Evolutionary conservation across 495 filamentous ascomycete species (phyloP).

Genomic region (Massariosphaeria phaeospora): DNA sequence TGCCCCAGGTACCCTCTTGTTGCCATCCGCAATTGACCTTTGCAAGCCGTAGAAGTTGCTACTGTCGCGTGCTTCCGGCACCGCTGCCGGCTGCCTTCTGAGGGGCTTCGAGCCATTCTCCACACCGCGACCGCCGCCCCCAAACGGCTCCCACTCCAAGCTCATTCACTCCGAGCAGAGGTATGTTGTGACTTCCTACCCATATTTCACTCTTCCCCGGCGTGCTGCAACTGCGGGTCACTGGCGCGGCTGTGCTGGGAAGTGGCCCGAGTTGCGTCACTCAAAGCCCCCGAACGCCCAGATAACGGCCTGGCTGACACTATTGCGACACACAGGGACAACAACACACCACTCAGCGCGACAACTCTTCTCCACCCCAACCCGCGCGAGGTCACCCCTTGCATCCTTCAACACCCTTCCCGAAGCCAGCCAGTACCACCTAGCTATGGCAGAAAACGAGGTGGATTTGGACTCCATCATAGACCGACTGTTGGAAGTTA

Average conservation of each 20-base stretch:
- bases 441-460: constrained; percentile 90
- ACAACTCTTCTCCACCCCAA: constrained; percentile 6
- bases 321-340: constrained; percentile 8
- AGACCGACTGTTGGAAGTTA: constrained; percentile 93
- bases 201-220: background rate
- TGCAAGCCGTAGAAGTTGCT: background rate
- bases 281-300: background rate
- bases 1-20: constrained; percentile 15
- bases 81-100: constrained; percentile 25
- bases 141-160: constrained; percentile 1
- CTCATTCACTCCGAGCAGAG: constrained; percentile 12
- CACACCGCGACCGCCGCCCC: constrained; percentile 15
- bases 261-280: constrained; percentile 16
- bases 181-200: constrained; percentile 9
- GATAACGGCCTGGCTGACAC: constrained; percentile 1
- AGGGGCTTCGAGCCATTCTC: constrained; percentile 34
- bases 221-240: background rate
- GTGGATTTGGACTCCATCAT: constrained; percentile 99
- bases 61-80: constrained; percentile 30
- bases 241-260: constrained; percentile 1
- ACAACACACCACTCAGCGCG: constrained; percentile 8
- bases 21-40: constrained; percentile 17
- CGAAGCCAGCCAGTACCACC: constrained; percentile 31
- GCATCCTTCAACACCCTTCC: constrained; percentile 1
- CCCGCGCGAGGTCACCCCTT: constrained; percentile 27